A percentile compares a stretch with the other conserved stretches of the same genome.
phyloP scores from a whole-genome alignment of 73 alveolate species.

The Stentor roeselii region DNA sequence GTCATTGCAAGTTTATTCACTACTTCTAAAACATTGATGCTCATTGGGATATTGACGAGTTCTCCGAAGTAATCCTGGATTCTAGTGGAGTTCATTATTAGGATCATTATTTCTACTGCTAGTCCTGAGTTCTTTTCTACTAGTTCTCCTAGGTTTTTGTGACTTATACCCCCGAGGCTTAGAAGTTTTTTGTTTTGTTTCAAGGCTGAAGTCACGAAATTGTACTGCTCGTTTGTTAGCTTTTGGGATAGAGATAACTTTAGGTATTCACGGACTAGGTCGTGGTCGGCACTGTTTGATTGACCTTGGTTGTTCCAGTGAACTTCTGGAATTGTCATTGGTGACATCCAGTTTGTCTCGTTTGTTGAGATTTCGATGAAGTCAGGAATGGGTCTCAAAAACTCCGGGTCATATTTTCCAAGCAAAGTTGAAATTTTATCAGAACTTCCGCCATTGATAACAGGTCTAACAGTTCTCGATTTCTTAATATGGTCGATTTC shows the following conservation, averaged over 20 bases:
- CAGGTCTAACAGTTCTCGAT: constrained; percentile 23
- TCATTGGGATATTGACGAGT: constrained; percentile 46
- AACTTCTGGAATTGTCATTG: constrained; percentile 31
- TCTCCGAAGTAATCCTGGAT: constrained; percentile 50
- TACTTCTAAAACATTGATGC: constrained; percentile 56
- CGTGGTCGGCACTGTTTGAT: neutral
- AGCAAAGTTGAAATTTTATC: neutral
- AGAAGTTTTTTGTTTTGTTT: constrained; percentile 50
- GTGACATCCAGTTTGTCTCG: constrained; percentile 26
- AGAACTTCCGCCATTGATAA: constrained; percentile 3
- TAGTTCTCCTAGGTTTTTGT: constrained; percentile 40
- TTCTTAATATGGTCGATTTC: constrained; percentile 18
- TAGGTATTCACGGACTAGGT: neutral
- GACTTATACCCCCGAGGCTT: constrained; percentile 44
- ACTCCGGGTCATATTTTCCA: constrained; percentile 31
- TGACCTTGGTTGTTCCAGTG: constrained; percentile 8
- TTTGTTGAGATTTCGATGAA: constrained; percentile 8
- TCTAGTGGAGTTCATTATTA: constrained; percentile 36
- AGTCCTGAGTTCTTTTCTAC: constrained; percentile 42
- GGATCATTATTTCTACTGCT: constrained; percentile 54
- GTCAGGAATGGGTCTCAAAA: constrained; percentile 23
- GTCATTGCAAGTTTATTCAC: constrained; percentile 38
- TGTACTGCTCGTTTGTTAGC: neutral
- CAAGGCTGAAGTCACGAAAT: constrained; percentile 13
- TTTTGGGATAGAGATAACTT: neutral